These are phyloP conservation scores for Cryptococcus sp. DNA, from an alignment of 1,284 basidiomycete genomes.

Conservation along the genomic window DNA sequence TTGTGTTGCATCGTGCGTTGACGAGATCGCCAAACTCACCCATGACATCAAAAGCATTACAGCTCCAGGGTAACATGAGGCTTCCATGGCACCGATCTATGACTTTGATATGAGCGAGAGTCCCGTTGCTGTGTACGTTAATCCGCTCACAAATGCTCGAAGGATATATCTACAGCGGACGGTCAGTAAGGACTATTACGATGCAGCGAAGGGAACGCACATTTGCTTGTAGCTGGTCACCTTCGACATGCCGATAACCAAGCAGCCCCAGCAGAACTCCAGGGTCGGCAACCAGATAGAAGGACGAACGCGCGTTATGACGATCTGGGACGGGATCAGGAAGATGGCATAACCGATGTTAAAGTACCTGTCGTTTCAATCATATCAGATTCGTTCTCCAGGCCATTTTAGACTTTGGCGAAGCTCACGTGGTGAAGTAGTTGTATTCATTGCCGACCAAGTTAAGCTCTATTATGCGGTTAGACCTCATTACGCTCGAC, in stretches of 20 bases:
- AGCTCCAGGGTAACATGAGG: slow-evolving; percentile 36
- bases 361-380: slow-evolving; percentile 11
- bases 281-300: slow-evolving; percentile 29
- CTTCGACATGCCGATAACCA: slow-evolving; percentile 33
- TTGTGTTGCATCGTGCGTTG: not conserved
- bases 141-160: slow-evolving; percentile 20
- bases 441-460: slow-evolving; percentile 73
- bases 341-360: slow-evolving; percentile 30
- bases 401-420: not conserved
- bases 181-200: not conserved
- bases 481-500: not conserved
- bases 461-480: slow-evolving; percentile 57
- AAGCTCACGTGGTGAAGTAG: slow-evolving; percentile 43
- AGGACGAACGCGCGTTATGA: slow-evolving; percentile 39
- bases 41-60: slow-evolving; percentile 35
- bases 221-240: slow-evolving; percentile 32
- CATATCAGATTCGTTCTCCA: slow-evolving; percentile 2
- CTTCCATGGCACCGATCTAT: slow-evolving; percentile 33
- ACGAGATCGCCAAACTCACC: slow-evolving; percentile 11
- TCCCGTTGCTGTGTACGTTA: not conserved
- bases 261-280: slow-evolving; percentile 36
- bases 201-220: slow-evolving; percentile 8
- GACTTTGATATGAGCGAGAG: slow-evolving; percentile 9
- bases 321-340: slow-evolving; percentile 42
- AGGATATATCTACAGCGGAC: slow-evolving; percentile 14